These are phyloP conservation scores for Tetracentron sinense DNA, from an alignment of 164 flowering plant genomes.

Conservation along the genomic window DNA sequence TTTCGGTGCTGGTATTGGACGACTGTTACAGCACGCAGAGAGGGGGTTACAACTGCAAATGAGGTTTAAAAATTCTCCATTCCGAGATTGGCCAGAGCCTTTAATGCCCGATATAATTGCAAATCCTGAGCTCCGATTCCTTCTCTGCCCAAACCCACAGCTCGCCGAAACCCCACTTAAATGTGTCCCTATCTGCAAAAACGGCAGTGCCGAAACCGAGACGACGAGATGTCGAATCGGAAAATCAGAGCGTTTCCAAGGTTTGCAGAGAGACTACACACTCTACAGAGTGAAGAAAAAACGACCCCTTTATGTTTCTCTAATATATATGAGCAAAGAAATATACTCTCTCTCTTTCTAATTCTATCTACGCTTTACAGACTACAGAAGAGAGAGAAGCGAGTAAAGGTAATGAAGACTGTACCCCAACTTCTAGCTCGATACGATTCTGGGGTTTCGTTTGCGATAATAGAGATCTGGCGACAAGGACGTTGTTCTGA, in stretches of 20 bases:
- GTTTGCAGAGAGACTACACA: neutral
- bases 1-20: neutral
- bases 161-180: constrained; percentile 20
- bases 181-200: constrained; percentile 29
- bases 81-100: constrained; percentile 22
- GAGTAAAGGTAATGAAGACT: no score
- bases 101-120: constrained; percentile 32
- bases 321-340: neutral
- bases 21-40: constrained; percentile 8
- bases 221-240: constrained; percentile 26
- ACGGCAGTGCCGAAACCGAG: constrained; percentile 21
- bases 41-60: neutral
- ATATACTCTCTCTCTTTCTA: neutral
- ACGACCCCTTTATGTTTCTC: constrained; percentile 9
- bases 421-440: constrained; percentile 16
- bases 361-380: neutral
- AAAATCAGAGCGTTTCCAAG: neutral
- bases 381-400: no score
- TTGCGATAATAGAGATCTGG: constrained; percentile 22
- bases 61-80: constrained; percentile 19
- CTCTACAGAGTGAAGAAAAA: constrained; percentile 4
- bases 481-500: constrained; percentile 32
- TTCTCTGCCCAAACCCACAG: neutral
- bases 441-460: constrained; percentile 32
- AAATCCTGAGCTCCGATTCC: constrained; percentile 15